Conservation (phyloP, 352 stramenopile genomes). For the Globisporangium carolinianum region DNA sequence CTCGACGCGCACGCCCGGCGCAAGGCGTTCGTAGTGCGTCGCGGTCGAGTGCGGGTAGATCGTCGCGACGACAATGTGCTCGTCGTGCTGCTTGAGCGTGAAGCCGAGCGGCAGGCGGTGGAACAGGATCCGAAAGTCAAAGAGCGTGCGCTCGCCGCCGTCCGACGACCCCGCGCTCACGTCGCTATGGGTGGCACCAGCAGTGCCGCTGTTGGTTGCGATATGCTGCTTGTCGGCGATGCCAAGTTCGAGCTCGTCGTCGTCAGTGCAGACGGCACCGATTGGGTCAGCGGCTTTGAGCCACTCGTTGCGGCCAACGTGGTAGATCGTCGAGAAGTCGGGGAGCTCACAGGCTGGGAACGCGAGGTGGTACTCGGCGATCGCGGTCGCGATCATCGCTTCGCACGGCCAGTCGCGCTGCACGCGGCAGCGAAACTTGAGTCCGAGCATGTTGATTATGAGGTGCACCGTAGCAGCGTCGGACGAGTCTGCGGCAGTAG, state of each 20-base stretch:
- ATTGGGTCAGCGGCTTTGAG: constrained; percentile 46
- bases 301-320: constrained; percentile 47
- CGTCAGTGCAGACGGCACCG: constrained; percentile 33
- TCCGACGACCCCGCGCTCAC: constrained; percentile 19
- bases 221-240: constrained; percentile 22
- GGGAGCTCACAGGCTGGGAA: constrained; percentile 65
- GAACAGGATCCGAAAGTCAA: constrained; percentile 76
- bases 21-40: constrained; percentile 66
- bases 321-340: constrained; percentile 69
- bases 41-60: constrained; percentile 75
- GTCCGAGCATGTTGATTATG: constrained; percentile 34
- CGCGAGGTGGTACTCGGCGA: constrained; percentile 50
- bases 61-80: constrained; percentile 74
- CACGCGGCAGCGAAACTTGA: constrained; percentile 48
- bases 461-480: constrained; percentile 37
- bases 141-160: constrained; percentile 20
- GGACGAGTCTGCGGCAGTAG: not conserved
- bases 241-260: constrained; percentile 62
- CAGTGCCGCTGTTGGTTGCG: constrained; percentile 5
- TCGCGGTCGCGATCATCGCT: constrained; percentile 47
- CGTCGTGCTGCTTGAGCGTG: constrained; percentile 74
- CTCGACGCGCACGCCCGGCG: constrained; percentile 64
- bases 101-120: constrained; percentile 82
- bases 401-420: constrained; percentile 61
- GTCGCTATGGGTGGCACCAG: constrained; percentile 9